Evolutionary conservation across 768 basidiomycete genomes (phyloP), one percentile per base, ranked within the genome.

Genomic region (Boletus bicolor): DNA sequence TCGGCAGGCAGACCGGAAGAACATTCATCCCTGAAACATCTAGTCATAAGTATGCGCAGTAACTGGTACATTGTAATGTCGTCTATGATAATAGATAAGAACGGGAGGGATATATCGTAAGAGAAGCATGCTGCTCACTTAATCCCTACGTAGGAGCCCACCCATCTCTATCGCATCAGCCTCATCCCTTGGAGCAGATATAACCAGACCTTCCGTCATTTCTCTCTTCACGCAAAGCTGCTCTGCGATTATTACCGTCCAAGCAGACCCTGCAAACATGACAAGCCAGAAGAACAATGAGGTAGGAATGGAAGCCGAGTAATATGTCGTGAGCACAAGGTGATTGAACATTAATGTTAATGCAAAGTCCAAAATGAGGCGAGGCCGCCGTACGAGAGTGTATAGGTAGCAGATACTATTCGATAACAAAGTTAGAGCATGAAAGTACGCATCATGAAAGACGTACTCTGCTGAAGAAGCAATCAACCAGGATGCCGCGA

Each of bases 201-300:
- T 78, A 19, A 73, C 77, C 57, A 96, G 72, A 8, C 93, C 93
- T 67, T 95, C 92, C 19, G 76, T 74, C 92, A 97, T 92, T 74
- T 97, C 93, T 42, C 93, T 77, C 64, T 82, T 85, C 28, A 96
- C 89, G 68, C 96, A 95, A 28, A 97, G 77, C 64, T 98, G 93
- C 68, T 99, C 97, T 1, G 93, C 90, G 12, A 87, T 71, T 51
- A 93, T 77, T 58, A 98, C 82, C 56, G 86, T 89, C 38, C 87
- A 63, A n/a, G 83, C 75, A 7, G 91, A 80, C 43, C 91, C 86
- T 39, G 76, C 74, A n/a, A 81, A 71, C 68, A 95, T 77, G 48
- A 95, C 78, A 45, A 85, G 65, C 94, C 95, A 99, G 77, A 91
- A 98, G 79, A 96, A 98, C 36, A 91, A 68, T 1, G 93, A 95